phyloP scores from a whole-genome alignment of 2,329 filamentous ascomycete genomes.

The Didymella lethalis region DNA sequence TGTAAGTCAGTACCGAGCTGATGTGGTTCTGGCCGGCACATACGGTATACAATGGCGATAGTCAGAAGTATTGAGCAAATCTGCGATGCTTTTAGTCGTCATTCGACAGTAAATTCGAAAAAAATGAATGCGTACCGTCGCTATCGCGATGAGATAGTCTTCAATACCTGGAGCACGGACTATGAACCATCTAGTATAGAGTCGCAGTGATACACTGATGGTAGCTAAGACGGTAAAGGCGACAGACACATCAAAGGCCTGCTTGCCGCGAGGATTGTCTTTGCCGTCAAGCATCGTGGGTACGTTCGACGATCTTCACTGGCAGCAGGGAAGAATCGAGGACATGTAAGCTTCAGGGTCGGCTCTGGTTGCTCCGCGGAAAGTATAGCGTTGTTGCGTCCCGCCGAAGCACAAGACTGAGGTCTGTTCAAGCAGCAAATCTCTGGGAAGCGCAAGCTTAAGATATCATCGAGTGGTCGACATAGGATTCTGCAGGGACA shows the following conservation, averaged over 20 bases:
- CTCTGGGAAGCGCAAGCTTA: slow-evolving; percentile 14
- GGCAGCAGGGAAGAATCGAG: neutral
- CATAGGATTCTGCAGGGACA: slow-evolving; percentile 15
- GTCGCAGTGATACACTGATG: slow-evolving; percentile 33
- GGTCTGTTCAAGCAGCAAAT: slow-evolving; percentile 5
- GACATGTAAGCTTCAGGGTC: slow-evolving; percentile 1
- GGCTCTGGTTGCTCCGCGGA: neutral
- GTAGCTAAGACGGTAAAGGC: slow-evolving; percentile 40
- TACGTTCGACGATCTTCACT: slow-evolving; percentile 6
- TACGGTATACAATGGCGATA: slow-evolving; percentile 41
- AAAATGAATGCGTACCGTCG: slow-evolving; percentile 32
- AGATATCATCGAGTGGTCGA: slow-evolving; percentile 11
- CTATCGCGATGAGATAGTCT: slow-evolving; percentile 38
- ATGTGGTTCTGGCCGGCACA: slow-evolving; percentile 6
- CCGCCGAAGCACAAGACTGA: neutral
- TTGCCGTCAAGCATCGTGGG: slow-evolving; percentile 17
- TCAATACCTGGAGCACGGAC: slow-evolving; percentile 41
- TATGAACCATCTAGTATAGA: slow-evolving; percentile 44
- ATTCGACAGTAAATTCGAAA: neutral
- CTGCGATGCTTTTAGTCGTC: slow-evolving; percentile 22
- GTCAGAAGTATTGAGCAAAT: slow-evolving; percentile 41
- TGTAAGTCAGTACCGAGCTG: slow-evolving; percentile 19
- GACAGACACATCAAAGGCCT: slow-evolving; percentile 35
- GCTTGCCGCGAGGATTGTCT: slow-evolving; percentile 34
- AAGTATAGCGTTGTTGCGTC: neutral